Evolutionary conservation across 2,329 filamentous ascomycete genomes (phyloP).

Genomic region (Microcyclospora tardicrescens): DNA sequence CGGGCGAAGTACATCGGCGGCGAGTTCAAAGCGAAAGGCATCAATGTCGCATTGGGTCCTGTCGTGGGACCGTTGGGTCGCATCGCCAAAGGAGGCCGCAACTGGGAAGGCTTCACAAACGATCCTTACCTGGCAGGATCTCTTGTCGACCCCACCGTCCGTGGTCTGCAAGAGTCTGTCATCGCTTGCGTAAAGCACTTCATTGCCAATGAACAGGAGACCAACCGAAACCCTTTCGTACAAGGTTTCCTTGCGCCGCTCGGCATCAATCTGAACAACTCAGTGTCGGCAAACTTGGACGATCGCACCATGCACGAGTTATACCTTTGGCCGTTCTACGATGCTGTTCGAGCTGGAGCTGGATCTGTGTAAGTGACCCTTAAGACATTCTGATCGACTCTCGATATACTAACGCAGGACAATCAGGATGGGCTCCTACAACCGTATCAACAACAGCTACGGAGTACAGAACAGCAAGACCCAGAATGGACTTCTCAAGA

Average conservation of each 20-base stretch:
- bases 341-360: slow-evolving; percentile 53
- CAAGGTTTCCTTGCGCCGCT: neutral
- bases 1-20: slow-evolving; percentile 22
- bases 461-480: slow-evolving; percentile 50
- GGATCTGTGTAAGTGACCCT: slow-evolving; percentile 33
- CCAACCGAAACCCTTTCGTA: slow-evolving; percentile 9
- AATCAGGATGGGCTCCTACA: slow-evolving; percentile 33
- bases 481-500: slow-evolving; percentile 52
- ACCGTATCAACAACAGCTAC: slow-evolving; percentile 58
- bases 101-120: slow-evolving; percentile 18
- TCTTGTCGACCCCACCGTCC: slow-evolving; percentile 17
- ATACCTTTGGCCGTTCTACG: slow-evolving; percentile 45
- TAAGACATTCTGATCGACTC: slow-evolving; percentile 47
- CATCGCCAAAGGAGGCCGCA: slow-evolving; percentile 19
- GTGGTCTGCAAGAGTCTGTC: slow-evolving; percentile 24
- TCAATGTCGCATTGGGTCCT: slow-evolving; percentile 19
- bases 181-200: slow-evolving; percentile 26
- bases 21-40: slow-evolving; percentile 23
- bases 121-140: slow-evolving; percentile 21
- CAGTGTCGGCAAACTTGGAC: slow-evolving; percentile 35
- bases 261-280: slow-evolving; percentile 5
- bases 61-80: slow-evolving; percentile 21
- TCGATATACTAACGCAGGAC: neutral
- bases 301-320: slow-evolving; percentile 14
- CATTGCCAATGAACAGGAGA: slow-evolving; percentile 20